These are phyloP conservation scores for Boletus tylopilopsis DNA, from an alignment of 768 basidiomycete genomes.

Conservation along the genomic window DNA sequence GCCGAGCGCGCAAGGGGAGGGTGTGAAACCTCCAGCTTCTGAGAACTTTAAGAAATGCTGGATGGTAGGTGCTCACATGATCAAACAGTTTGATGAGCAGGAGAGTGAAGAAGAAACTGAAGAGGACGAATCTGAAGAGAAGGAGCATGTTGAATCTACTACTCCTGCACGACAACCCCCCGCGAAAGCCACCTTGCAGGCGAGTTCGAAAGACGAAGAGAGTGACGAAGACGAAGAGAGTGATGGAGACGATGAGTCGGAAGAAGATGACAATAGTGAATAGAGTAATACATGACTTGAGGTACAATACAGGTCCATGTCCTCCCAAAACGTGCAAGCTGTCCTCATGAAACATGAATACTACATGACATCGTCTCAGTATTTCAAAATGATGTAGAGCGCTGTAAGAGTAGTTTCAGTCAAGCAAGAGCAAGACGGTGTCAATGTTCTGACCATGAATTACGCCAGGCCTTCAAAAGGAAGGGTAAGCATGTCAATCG, in stretches of 20 bases:
- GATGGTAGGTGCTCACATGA: conserved; percentile 68
- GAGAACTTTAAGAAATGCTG: conserved; percentile 68
- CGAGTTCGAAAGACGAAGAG: conserved; percentile 1
- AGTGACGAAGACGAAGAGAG: conserved; percentile 3
- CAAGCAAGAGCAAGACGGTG: background rate
- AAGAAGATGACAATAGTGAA: conserved; percentile 7
- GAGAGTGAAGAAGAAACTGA: conserved; percentile 51
- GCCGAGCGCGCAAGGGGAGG: conserved; percentile 52
- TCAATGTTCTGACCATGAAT: conserved; percentile 50
- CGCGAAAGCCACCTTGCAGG: background rate
- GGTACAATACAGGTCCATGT: conserved; percentile 4
- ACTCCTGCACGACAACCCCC: background rate
- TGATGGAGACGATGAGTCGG: background rate
- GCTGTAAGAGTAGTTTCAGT: conserved; percentile 40
- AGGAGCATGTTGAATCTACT: conserved; percentile 8
- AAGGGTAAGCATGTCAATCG: conserved; percentile 15
- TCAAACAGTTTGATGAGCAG: conserved; percentile 78
- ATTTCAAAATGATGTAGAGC: conserved; percentile 79
- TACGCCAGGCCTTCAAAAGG: conserved; percentile 61
- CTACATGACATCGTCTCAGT: conserved; percentile 32
- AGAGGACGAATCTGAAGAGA: conserved; percentile 18
- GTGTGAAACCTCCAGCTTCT: conserved; percentile 35
- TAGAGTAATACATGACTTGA: conserved; percentile 1
- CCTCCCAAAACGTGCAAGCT: background rate
- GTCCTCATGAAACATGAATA: background rate